Percentiles rank a stretch among this genome's conserved stretches.
phyloP scores from a whole-genome alignment of 2,329 filamentous ascomycete species.

The Microsporum audouinii region DNA sequence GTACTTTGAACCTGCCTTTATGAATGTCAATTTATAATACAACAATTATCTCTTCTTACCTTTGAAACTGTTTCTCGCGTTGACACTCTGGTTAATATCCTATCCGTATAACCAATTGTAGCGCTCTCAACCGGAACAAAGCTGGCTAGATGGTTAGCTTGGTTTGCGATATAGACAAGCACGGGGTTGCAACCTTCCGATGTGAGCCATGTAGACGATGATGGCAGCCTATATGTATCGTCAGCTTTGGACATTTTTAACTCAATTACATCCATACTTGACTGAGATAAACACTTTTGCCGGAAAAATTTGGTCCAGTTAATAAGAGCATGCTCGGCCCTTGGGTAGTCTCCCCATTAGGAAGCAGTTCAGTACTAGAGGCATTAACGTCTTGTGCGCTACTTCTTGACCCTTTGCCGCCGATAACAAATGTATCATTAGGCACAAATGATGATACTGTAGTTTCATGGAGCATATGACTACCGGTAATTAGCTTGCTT shows the following conservation, averaged over 20 bases:
- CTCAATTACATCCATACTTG: conserved; percentile 38
- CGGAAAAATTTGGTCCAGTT: conserved; percentile 92
- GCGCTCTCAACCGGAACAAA: conserved; percentile 75
- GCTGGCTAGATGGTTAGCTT: conserved; percentile 34
- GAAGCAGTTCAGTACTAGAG: background rate
- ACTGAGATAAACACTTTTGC: conserved; percentile 92
- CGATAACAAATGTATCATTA: conserved; percentile 62
- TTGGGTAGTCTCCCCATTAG: conserved; percentile 8
- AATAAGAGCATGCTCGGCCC: conserved; percentile 62
- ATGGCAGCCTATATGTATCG: conserved; percentile 48
- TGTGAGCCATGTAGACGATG: conserved; percentile 83
- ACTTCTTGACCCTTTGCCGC: conserved; percentile 37
- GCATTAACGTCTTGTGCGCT: background rate
- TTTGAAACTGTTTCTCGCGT: conserved; percentile 58
- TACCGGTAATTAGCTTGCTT: conserved; percentile 18
- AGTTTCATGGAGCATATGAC: conserved; percentile 75
- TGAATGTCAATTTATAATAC: conserved; percentile 2
- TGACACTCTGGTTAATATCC: conserved; percentile 75
- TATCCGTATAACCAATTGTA: conserved; percentile 77
- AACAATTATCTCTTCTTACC: conserved; percentile 20
- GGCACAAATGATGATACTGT: conserved; percentile 69
- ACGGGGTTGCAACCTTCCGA: conserved; percentile 46
- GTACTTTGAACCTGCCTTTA: conserved; percentile 45
- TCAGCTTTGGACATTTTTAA: background rate
- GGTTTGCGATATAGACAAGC: background rate